Base-by-base conservation (phyloP, 1,284 basidiomycete species). In the Tilletia walkeri region DNA sequence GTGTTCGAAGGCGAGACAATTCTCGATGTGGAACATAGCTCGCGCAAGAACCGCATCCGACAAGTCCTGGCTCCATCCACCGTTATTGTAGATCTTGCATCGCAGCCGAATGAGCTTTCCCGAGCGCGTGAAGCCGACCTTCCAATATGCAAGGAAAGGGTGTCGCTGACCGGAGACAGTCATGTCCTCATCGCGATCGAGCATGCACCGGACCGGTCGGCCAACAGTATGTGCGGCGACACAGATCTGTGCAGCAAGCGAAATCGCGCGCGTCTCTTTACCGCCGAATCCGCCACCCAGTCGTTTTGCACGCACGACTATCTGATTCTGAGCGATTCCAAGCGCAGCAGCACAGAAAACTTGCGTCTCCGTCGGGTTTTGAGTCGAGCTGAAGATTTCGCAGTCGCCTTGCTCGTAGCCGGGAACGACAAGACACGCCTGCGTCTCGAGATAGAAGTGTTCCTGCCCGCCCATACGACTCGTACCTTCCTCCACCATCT, bases 181-280 rank as follows among this genome's bases (percentile, higher is more conserved):
- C 76, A 85, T 85, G 69, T 85, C 84, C 65, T 81, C 83, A 73
- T 84, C 80, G 12, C 84, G 78, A 54, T 85, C 84, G 50, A 85
- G 76, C 79, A 81, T 81, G 67, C 79, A 79, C 20, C 84, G 77
- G 3, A 85, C 80, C 0, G 84, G 82, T 45, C 81, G 74, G 9
- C 79, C 77, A 7, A 74, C 66, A 69, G 84, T 83, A 61, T 78
- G 75, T 5, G 84, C 84, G 0, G 82, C 82, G 12, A 84, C 14
- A 68, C 76, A 50, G 71, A 83, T n/a, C 67, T 75, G 66, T 76
- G 74, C 75, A 3, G 78, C 72, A 48, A 77, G 73, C 12, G 75
- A 70, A 20, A 77, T 73, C 20, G 75, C 74, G 10, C 78, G 73
- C 10, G 75, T 75, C 71, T 85, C 84, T 53, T 84, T 84, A 5